Evolutionary conservation across 305 asterid species (phyloP).

Genomic region (Monarda citriodora): DNA sequence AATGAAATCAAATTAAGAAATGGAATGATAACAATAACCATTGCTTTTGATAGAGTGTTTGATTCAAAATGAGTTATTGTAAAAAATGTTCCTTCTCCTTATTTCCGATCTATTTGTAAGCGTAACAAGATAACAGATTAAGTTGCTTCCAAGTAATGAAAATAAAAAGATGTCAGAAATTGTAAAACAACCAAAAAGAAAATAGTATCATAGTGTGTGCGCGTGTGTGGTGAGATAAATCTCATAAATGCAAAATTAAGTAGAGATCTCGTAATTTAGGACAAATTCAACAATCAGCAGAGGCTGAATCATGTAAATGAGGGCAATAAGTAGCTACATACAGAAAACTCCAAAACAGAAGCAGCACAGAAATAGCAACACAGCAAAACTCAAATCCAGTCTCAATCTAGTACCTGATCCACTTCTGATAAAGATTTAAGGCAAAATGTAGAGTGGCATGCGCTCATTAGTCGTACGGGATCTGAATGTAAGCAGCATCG

Average conservation of each 20-base stretch:
- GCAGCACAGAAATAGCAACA: neutral
- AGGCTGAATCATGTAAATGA: too few species aligned
- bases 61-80: too few species aligned
- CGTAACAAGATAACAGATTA: too few species aligned
- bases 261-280: neutral
- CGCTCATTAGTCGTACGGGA: slow-evolving; percentile 57
- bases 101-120: too few species aligned
- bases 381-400: neutral
- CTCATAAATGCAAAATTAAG: neutral
- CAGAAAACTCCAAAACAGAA: neutral
- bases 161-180: too few species aligned
- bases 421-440: neutral
- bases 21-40: too few species aligned
- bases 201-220: neutral
- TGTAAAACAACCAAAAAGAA: too few species aligned
- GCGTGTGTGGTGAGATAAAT: neutral
- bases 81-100: too few species aligned
- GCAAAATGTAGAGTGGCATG: neutral
- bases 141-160: too few species aligned
- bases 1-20: too few species aligned
- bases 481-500: slow-evolving; percentile 91
- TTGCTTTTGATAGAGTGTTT: too few species aligned
- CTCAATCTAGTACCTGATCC: slow-evolving; percentile 2
- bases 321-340: neutral
- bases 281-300: neutral